These are phyloP conservation scores for Solanum virginianum DNA, from an alignment of 257 asterid species.

Conservation along the genomic window DNA sequence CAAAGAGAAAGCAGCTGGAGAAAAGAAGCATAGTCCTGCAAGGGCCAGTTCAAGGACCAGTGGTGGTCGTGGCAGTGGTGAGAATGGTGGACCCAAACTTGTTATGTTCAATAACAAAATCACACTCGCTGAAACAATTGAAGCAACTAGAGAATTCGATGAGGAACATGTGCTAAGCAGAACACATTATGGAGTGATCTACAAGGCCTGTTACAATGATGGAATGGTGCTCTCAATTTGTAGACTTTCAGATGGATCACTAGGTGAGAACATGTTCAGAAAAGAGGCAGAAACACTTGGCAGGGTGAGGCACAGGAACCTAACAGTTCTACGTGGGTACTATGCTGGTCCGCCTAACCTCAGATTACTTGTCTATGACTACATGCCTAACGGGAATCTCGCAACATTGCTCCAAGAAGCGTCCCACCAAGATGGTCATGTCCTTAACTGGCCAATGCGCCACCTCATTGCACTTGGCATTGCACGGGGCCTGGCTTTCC, in stretches of 20 bases:
- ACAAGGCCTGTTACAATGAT: constrained; percentile 54
- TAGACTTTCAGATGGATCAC: constrained; percentile 35
- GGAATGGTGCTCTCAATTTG: constrained; percentile 67
- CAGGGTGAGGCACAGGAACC: constrained; percentile 53
- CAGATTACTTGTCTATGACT: constrained; percentile 49
- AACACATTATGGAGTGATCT: constrained; percentile 45
- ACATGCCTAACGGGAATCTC: constrained; percentile 78
- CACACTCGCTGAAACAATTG: constrained; percentile 53
- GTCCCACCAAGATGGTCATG: constrained; percentile 69
- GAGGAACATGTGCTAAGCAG: constrained; percentile 60
- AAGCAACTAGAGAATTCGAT: constrained; percentile 61
- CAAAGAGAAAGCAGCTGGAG: constrained; percentile 28
- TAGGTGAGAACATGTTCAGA: constrained; percentile 37
- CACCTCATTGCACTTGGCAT: constrained; percentile 66
- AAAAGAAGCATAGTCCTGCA: constrained; percentile 60
- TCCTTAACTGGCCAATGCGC: constrained; percentile 73
- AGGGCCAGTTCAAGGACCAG: constrained; percentile 57
- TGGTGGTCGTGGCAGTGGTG: constrained; percentile 58
- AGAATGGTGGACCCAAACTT: constrained; percentile 49
- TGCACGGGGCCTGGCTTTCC: constrained; percentile 56
- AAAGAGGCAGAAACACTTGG: constrained; percentile 65
- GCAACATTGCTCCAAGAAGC: constrained; percentile 65
- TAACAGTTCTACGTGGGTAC: constrained; percentile 67
- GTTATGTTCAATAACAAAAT: constrained; percentile 63
- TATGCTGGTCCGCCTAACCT: constrained; percentile 49